phyloP scores from a whole-genome alignment of 345 rosid genomes.

The Erucastrum elatum region DNA sequence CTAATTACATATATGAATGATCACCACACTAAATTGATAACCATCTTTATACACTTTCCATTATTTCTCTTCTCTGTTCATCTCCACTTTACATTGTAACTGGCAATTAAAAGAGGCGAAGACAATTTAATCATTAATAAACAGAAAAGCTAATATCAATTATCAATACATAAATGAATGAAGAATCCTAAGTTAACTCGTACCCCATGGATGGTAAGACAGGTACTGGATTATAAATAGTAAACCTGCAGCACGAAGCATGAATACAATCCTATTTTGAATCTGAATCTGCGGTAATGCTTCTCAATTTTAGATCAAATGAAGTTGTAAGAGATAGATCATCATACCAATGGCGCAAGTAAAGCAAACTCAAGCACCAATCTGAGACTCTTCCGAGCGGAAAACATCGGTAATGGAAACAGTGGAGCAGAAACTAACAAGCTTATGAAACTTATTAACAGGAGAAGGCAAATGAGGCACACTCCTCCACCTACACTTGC shows the following conservation, averaged over 20 bases:
- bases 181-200: not conserved
- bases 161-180: not conserved
- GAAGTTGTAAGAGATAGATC: not conserved
- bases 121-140: not conserved
- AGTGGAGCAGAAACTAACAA: slow-evolving; percentile 72
- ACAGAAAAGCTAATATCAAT: not conserved
- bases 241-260: not conserved
- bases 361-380: slow-evolving; percentile 19
- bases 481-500: slow-evolving; percentile 65
- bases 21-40: not conserved
- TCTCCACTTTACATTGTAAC: slow-evolving; percentile 19
- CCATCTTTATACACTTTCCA: slow-evolving; percentile 6
- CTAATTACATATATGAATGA: slow-evolving; percentile 4
- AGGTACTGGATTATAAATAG: not conserved
- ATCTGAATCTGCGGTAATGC: no score
- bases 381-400: slow-evolving; percentile 35
- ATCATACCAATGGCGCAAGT: slow-evolving; percentile 21
- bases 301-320: no score
- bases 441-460: slow-evolving; percentile 82
- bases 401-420: slow-evolving; percentile 52
- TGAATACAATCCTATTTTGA: not conserved
- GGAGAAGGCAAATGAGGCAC: slow-evolving; percentile 71
- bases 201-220: not conserved
- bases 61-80: slow-evolving; percentile 4
- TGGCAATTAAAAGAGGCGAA: slow-evolving; percentile 1